Conservation (phyloP, 2,329 filamentous ascomycete genomes). For the Chrysoporthe cubensis region DNA sequence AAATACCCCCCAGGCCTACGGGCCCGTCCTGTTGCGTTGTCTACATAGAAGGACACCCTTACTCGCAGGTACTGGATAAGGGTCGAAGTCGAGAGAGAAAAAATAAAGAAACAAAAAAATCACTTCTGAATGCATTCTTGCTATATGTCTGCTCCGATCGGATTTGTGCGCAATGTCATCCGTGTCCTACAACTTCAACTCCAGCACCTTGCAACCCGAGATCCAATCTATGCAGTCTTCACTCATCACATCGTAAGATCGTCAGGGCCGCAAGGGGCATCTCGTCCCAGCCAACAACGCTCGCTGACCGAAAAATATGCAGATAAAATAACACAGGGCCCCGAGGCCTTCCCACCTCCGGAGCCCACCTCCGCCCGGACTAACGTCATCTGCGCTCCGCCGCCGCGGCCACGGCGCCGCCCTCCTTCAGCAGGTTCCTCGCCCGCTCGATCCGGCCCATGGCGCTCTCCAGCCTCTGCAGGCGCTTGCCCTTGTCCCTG, state of each 20-base stretch:
- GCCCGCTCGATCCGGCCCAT: slow-evolving; percentile 74
- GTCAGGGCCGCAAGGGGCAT: not conserved
- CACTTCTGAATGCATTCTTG: not conserved
- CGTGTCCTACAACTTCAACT: not conserved
- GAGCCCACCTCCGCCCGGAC: not conserved
- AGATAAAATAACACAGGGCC: not conserved
- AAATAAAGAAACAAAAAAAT: not conserved
- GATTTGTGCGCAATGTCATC: not conserved
- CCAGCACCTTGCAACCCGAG: not conserved
- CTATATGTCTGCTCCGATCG: not conserved
- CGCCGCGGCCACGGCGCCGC: slow-evolving; percentile 8
- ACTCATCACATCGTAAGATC: slow-evolving; percentile 8
- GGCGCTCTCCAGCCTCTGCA: slow-evolving; percentile 74
- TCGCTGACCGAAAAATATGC: not conserved
- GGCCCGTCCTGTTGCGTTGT: not conserved
- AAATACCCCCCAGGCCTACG: not conserved
- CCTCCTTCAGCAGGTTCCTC: slow-evolving; percentile 58
- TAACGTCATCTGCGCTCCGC: slow-evolving; percentile 4
- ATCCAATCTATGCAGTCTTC: not conserved
- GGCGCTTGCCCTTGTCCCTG: slow-evolving; percentile 66
- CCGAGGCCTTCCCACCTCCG: not conserved
- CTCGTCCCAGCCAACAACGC: not conserved
- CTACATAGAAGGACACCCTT: not conserved
- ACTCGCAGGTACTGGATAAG: not conserved
- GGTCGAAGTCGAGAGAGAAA: not conserved